Base-by-base conservation (phyloP, 257 asterid genomes). In the Striga asiatica region DNA sequence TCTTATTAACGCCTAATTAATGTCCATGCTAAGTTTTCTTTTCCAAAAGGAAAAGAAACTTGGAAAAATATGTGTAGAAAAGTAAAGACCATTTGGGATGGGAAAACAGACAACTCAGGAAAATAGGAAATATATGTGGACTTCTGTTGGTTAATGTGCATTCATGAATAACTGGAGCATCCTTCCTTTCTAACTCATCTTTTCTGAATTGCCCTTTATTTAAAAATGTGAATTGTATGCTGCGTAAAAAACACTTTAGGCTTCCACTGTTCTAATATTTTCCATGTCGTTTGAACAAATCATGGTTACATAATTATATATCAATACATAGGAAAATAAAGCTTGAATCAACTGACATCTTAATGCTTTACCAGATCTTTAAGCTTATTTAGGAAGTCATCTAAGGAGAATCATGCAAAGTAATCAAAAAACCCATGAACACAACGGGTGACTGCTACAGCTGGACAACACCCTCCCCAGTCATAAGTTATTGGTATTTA, bases 61-160 rank as follows among this genome's bases (percentile, higher is more conserved):
- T 27, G 24, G 17, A 42, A 24, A 25, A 52, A 27, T 53, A 50
- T 22, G 37, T 22, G 50, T 61, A 60, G 54, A 13, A 52, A 21
- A 32, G 16, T 19, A 48, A 61, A 47, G 47, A 39, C 47, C 18
- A 29, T 37, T 11, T 34, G 19, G n/a, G 9, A 70, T 53, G 42
- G 23, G 48, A 34, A 56, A 18, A 17, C 27, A 34, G 66, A 57
- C 6, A 10, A 66, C 25, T 54, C 60, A 24, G 37, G 61, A 29
- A 18, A 10, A 42, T 20, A 7, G 38, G 53, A 58, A 8, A 17
- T 19, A 48, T 35, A 38, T 18, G 52, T 12, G 54, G 47, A 34
- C 55, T 54, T 19, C 12, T 18, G 32, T 25, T 46, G 37, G 49
- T 7, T 50, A 47, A 12, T 5, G 21, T 50, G 20, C 23, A 39